These are phyloP conservation scores for Knufia petricola DNA, from an alignment of 2,329 filamentous ascomycete species.

Conservation along the genomic window DNA sequence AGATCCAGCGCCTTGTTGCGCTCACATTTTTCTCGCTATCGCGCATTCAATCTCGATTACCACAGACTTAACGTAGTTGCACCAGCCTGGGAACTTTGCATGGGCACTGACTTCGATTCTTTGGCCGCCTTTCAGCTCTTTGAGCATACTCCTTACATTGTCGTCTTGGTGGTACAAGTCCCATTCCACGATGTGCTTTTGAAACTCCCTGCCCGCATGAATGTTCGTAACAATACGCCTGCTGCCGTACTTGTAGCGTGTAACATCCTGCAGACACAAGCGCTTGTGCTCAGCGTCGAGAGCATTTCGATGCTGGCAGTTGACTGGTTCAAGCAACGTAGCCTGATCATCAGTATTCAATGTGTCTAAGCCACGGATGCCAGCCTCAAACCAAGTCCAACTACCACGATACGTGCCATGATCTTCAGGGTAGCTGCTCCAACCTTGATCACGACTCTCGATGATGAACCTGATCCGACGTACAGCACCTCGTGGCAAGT, in stretches of 20 bases:
- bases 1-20: too few relatives aligned
- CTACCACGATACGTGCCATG: slow-evolving; percentile 13
- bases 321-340: slow-evolving; percentile 4
- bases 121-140: slow-evolving; percentile 12
- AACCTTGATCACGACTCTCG: slow-evolving; percentile 11
- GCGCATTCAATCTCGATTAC: slow-evolving; percentile 7
- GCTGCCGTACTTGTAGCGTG: slow-evolving; percentile 6
- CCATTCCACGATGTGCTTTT: slow-evolving; percentile 14
- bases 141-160: slow-evolving; percentile 12
- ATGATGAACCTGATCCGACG: slow-evolving; percentile 9
- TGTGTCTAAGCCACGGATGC: slow-evolving; percentile 7
- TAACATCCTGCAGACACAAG: slow-evolving; percentile 2
- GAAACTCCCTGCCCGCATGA: slow-evolving; percentile 13
- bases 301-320: slow-evolving; percentile 2
- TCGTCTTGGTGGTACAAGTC: slow-evolving; percentile 12
- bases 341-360: slow-evolving; percentile 3
- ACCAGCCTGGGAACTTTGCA: slow-evolving; percentile 12
- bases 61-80: slow-evolving; percentile 13
- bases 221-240: slow-evolving; percentile 15
- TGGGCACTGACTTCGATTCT: slow-evolving; percentile 14
- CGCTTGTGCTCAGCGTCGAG: slow-evolving; percentile 1
- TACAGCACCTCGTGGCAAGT: background rate
- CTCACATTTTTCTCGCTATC: slow-evolving; percentile 7
- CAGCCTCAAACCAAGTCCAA: slow-evolving; percentile 17
- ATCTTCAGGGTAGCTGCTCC: slow-evolving; percentile 8